phyloP scores from a whole-genome alignment of 768 basidiomycete species.

The Lentinula guzmanii region DNA sequence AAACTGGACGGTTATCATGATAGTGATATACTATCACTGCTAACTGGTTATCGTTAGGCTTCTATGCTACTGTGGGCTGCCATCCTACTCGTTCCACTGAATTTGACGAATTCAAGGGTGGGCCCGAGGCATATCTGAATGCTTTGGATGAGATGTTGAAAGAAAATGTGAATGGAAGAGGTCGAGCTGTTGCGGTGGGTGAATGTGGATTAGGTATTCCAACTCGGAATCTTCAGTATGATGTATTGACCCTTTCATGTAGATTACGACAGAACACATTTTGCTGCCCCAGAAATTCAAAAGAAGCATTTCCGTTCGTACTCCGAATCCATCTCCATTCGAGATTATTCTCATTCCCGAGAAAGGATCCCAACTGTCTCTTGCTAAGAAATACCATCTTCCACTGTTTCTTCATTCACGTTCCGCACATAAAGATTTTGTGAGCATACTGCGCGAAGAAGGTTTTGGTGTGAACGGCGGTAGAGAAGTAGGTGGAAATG shows the following conservation, averaged over 20 bases:
- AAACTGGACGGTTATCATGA: neutral
- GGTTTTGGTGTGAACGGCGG: conserved; percentile 59
- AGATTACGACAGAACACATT: conserved; percentile 78
- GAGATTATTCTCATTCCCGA: neutral
- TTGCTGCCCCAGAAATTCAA: conserved; percentile 56
- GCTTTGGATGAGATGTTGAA: conserved; percentile 52
- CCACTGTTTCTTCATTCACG: conserved; percentile 81
- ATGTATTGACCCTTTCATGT: neutral
- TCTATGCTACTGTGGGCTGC: conserved; percentile 73
- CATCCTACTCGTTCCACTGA: conserved; percentile 74
- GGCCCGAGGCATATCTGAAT: conserved; percentile 54
- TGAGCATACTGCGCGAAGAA: conserved; percentile 56
- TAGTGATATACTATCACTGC: neutral
- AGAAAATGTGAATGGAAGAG: conserved; percentile 41
- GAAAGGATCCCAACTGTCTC: conserved; percentile 46
- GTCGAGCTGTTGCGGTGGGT: conserved; percentile 65
- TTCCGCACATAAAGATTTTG: conserved; percentile 67
- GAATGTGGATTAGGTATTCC: conserved; percentile 70
- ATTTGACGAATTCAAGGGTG: conserved; percentile 52
- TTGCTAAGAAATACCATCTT: conserved; percentile 67
- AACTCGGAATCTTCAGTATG: too few relatives aligned
- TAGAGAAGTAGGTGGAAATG: conserved; percentile 44
- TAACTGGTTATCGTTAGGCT: conserved; percentile 26
- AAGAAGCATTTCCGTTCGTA: conserved; percentile 55
- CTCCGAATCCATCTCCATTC: neutral